These are phyloP conservation scores for Stipa capillata DNA, from an alignment of 176 grass and related monocot genomes.

Conservation along the genomic window DNA sequence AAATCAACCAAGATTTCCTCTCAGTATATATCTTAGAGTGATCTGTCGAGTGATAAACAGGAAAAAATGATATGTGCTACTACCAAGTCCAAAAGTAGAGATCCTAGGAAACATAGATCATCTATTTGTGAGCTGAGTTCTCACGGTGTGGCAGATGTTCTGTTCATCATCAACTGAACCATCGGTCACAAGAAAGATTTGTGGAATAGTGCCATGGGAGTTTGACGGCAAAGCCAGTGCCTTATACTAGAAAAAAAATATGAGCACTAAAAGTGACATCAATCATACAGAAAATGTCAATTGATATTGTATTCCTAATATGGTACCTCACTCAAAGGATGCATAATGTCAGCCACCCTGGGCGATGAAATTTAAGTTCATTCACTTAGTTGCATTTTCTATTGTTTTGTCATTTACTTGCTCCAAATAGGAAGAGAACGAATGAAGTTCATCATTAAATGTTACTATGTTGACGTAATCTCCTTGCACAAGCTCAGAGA, in stretches of 20 bases:
- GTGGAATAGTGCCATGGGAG: constrained; percentile 50
- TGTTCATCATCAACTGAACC: constrained; percentile 79
- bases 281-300: background rate
- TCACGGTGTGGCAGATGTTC: constrained; percentile 63
- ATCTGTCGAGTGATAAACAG: background rate
- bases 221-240: constrained; percentile 55
- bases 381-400: constrained; percentile 63
- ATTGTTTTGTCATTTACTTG: constrained; percentile 55
- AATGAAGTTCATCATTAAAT: constrained; percentile 64
- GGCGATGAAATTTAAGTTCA: constrained; percentile 53
- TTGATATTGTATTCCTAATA: constrained; percentile 3
- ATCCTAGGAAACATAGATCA: constrained; percentile 64
- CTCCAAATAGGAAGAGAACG: constrained; percentile 76
- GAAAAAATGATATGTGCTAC: constrained; percentile 1
- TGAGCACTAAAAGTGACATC: constrained; percentile 4
- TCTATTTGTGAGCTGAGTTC: constrained; percentile 31
- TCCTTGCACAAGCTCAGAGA: constrained; percentile 56
- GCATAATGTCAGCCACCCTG: constrained; percentile 74
- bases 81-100: constrained; percentile 96
- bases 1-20: background rate
- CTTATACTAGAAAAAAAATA: constrained; percentile 21
- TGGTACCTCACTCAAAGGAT: constrained; percentile 73
- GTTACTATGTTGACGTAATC: constrained; percentile 88
- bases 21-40: background rate
- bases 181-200: constrained; percentile 96